These are phyloP conservation scores for Millerozyma acaciae DNA, from an alignment of 805 yeast genomes.

Conservation along the genomic window DNA sequence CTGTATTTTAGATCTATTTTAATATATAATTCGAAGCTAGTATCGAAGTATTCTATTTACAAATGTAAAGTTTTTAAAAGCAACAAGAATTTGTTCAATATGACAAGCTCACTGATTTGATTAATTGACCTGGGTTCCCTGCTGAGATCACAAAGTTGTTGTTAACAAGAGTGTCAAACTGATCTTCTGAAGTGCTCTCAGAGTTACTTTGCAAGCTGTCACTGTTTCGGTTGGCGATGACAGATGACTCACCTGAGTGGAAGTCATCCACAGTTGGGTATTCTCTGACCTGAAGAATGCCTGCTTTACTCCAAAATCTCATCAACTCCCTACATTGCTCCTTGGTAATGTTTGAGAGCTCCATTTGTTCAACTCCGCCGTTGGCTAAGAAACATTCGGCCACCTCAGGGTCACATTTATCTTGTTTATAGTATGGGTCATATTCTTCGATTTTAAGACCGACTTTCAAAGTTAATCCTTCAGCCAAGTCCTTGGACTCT, in stretches of 20 bases:
- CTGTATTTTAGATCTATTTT: slow-evolving; percentile 2
- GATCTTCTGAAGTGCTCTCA: slow-evolving; percentile 17
- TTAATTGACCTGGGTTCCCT: slow-evolving; percentile 38
- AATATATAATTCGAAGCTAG: slow-evolving; percentile 2
- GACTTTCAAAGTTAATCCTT: slow-evolving; percentile 53
- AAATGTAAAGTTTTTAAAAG: not conserved
- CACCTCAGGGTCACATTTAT: slow-evolving; percentile 51
- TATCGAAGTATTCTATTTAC: slow-evolving; percentile 7
- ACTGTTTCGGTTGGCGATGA: slow-evolving; percentile 6
- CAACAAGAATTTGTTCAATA: slow-evolving; percentile 12
- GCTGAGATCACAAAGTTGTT: slow-evolving; percentile 30
- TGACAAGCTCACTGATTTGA: slow-evolving; percentile 27
- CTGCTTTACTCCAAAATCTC: slow-evolving; percentile 28
- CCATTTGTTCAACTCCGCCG: slow-evolving; percentile 28
- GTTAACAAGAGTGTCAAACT: slow-evolving; percentile 27
- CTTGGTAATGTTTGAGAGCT: slow-evolving; percentile 26
- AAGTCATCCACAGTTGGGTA: slow-evolving; percentile 25
- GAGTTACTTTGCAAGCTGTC: slow-evolving; percentile 8
- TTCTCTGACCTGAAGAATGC: slow-evolving; percentile 31
- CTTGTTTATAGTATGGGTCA: slow-evolving; percentile 51
- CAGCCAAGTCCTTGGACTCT: slow-evolving; percentile 51
- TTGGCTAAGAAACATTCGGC: slow-evolving; percentile 43
- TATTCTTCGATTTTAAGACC: slow-evolving; percentile 51
- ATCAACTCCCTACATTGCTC: slow-evolving; percentile 28
- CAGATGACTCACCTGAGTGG: slow-evolving; percentile 6